Evolutionary conservation across 2,329 filamentous ascomycete species (phyloP).

Genomic region (Paracorniculantispora psalliotae): DNA sequence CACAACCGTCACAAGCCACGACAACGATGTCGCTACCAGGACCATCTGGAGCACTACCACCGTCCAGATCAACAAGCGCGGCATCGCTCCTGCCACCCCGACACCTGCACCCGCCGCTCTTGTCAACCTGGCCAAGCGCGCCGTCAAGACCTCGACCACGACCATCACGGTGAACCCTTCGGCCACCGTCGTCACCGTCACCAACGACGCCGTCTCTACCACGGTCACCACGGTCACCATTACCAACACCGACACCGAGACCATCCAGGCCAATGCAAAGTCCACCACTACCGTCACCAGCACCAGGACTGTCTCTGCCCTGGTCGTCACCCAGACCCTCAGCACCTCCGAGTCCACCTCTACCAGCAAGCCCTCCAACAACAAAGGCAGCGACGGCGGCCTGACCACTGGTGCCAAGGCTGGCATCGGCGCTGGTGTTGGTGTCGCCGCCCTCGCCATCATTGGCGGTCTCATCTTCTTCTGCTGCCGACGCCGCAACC

Average conservation of each 20-base stretch:
- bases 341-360: conserved; percentile 24
- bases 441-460: conserved; percentile 31
- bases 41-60: conserved; percentile 33
- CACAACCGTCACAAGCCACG: conserved; percentile 31
- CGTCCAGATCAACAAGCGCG: conserved; percentile 29
- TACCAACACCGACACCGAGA: conserved; percentile 30
- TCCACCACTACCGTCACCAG: conserved; percentile 35
- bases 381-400: conserved; percentile 14
- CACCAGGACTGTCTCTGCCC: conserved; percentile 23
- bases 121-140: conserved; percentile 30
- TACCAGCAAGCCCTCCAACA: not conserved
- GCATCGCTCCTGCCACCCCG: conserved; percentile 21
- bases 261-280: conserved; percentile 29
- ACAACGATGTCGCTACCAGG: conserved; percentile 31
- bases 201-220: conserved; percentile 29
- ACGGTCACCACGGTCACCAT: conserved; percentile 24
- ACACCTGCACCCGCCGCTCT: conserved; percentile 20
- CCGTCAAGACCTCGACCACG: conserved; percentile 25
- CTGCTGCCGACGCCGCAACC: conserved; percentile 26
- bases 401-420: conserved; percentile 39
- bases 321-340: conserved; percentile 26
- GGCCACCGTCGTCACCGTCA: conserved; percentile 23
- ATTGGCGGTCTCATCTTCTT: conserved; percentile 27
- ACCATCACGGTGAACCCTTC: conserved; percentile 27
- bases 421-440: conserved; percentile 38